A percentile compares a stretch with the other conserved stretches of the same genome.
Conservation (phyloP, 2,329 filamentous ascomycete species). For the Epicoccum nigrum region DNA sequence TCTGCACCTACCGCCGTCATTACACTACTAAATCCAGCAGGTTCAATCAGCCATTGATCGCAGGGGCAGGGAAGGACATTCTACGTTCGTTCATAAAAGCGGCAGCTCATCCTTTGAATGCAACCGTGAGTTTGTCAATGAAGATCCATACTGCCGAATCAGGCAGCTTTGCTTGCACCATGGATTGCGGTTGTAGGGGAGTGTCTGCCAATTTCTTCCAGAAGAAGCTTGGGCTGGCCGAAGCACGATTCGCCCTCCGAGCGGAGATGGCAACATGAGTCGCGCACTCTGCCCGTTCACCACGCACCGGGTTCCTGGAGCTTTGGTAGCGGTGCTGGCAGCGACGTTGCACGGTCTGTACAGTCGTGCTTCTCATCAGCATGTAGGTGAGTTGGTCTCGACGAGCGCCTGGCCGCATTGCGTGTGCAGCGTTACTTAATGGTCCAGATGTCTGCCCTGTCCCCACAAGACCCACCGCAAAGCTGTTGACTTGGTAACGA, state of each 20-base stretch:
- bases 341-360: background rate
- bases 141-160: background rate
- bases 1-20: background rate
- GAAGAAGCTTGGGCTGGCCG: conserved; percentile 4
- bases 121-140: background rate
- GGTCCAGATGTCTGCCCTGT: background rate
- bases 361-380: background rate
- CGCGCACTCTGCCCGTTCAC: background rate
- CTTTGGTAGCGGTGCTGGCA: background rate
- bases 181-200: conserved; percentile 11
- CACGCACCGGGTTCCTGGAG: background rate
- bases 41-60: background rate
- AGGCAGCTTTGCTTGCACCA: background rate
- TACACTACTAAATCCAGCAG: background rate
- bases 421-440: background rate
- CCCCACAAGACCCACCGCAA: conserved; percentile 5
- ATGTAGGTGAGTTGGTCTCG: too few relatives aligned
- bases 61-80: background rate
- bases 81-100: background rate
- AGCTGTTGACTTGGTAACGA: conserved; percentile 9
- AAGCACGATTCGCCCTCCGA: background rate
- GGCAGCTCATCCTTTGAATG: background rate
- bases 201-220: conserved; percentile 1
- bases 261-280: background rate
- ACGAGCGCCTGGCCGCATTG: background rate